Evolutionary conservation across 352 stramenopile genomes (phyloP).

Genomic region (Globisporangium parvum): DNA sequence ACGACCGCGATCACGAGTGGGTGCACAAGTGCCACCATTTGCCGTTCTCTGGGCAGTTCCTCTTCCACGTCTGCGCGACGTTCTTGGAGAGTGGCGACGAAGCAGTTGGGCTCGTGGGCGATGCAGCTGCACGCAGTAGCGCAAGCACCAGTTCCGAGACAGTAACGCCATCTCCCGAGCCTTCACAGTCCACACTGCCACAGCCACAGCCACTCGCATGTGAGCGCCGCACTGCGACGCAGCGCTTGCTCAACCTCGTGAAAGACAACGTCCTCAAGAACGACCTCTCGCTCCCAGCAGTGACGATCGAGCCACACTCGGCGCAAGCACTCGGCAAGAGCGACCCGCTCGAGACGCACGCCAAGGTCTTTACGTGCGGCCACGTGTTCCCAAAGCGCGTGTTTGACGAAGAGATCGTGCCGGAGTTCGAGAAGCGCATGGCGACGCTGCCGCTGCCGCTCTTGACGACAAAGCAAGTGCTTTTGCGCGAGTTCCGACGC

Average conservation of each 20-base stretch:
- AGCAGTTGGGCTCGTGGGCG: background rate
- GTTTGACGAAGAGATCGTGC: slow-evolving; percentile 79
- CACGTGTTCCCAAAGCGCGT: slow-evolving; percentile 83
- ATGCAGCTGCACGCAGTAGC: background rate
- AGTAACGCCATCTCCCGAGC: background rate
- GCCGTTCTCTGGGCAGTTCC: slow-evolving; percentile 72
- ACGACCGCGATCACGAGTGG: slow-evolving; percentile 77
- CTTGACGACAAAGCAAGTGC: slow-evolving; percentile 55
- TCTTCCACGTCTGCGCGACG: slow-evolving; percentile 67
- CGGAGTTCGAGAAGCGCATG: slow-evolving; percentile 80
- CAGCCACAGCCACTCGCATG: background rate
- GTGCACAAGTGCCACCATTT: slow-evolving; percentile 67
- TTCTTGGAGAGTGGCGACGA: slow-evolving; percentile 36
- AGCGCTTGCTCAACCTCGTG: slow-evolving; percentile 53
- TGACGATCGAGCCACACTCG: slow-evolving; percentile 59
- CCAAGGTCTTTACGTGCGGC: slow-evolving; percentile 79
- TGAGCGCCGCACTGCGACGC: slow-evolving; percentile 12
- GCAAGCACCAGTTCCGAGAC: background rate
- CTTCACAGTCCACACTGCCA: background rate
- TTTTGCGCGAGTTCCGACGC: slow-evolving; percentile 61
- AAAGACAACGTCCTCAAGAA: slow-evolving; percentile 75
- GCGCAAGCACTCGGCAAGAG: slow-evolving; percentile 67
- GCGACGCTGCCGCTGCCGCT: slow-evolving; percentile 50
- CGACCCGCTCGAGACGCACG: slow-evolving; percentile 81
- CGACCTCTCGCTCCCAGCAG: slow-evolving; percentile 38